Base-by-base conservation (phyloP, 2,329 filamentous ascomycete genomes). In the Aspergillus ochraceus region DNA sequence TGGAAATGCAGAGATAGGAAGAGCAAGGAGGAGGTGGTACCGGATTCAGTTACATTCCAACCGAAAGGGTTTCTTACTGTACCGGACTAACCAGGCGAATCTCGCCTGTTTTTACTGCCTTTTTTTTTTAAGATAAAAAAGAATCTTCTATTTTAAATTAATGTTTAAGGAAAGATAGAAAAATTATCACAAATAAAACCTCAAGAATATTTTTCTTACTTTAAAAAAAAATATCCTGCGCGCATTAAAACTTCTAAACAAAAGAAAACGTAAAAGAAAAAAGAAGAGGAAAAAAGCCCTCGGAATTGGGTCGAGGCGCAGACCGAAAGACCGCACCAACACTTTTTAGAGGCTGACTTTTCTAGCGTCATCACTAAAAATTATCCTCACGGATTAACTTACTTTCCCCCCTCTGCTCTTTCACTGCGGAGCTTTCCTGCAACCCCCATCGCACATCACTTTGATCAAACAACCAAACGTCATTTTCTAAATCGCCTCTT, bases 361-460 rank as follows among this genome's bases (percentile, higher is more conserved):
- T 73, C 72, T 75, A 76, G 73, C 72, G 73, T 70, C 72, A 73
- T 73, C 70, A 75, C 74, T 76, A 76, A 76, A 76, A 75, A 70
- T 76, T 74, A 74, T 75, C 72, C 65, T 71, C 67, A 69, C 71
- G 71, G 68, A 73, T 73, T 74, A 72, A 72, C 71, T 69, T 64
- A 69, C 68, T 69, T 71, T 70, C 65, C 68, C 65, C 68, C 63
- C 64, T 64, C 64, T 67, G 62, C 46, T 64, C 64, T 66, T 42
- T 65, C 63, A 69, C 64, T 66, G 64, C 64, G 60, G 60, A 66
- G 66, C 61, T 68, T 57, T 63, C 60, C 63, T 65, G 64, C 65
- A 68, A 60, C 45, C 58, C 60, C 47, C 53, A 62, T 54, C 60
- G 53, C 57, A 53, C 63, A 63, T 61, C 58, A 52, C 52, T 58